phyloP scores from a whole-genome alignment of 2,329 filamentous ascomycete genomes.

The Aspergillus fumigatus region DNA sequence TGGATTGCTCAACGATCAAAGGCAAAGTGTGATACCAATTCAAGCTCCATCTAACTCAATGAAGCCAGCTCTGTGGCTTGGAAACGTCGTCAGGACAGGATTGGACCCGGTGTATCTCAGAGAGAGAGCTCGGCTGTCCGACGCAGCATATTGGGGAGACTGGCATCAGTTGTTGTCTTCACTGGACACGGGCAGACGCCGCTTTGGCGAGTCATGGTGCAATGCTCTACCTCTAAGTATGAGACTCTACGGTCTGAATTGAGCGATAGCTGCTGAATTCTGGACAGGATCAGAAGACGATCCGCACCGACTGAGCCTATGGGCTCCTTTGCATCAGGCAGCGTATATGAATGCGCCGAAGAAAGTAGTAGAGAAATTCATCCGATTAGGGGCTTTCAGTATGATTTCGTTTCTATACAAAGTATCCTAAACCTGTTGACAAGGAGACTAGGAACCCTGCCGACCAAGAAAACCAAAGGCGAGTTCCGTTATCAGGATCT shows the following conservation, averaged over 20 bases:
- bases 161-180: not conserved
- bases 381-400: not conserved
- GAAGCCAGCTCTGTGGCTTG: not conserved
- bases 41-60: not conserved
- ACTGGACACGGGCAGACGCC: not conserved
- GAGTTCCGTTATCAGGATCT: not conserved
- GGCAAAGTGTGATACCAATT: not conserved
- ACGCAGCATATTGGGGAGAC: not conserved
- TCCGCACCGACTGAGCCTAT: not conserved
- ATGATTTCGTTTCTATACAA: not conserved
- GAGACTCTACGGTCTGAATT: not conserved
- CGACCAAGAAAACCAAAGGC: not conserved
- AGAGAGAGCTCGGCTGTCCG: not conserved
- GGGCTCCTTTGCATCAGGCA: constrained; percentile 2
- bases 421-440: not conserved
- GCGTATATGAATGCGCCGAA: constrained; percentile 1
- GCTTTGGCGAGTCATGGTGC: not conserved
- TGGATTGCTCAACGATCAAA: no score
- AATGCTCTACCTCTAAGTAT: not conserved
- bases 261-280: not conserved
- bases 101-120: not conserved
- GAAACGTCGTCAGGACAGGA: not conserved
- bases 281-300: not conserved
- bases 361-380: not conserved
- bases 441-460: not conserved